These are phyloP conservation scores for Garcia nutans DNA, from an alignment of 345 rosid species.

Conservation along the genomic window DNA sequence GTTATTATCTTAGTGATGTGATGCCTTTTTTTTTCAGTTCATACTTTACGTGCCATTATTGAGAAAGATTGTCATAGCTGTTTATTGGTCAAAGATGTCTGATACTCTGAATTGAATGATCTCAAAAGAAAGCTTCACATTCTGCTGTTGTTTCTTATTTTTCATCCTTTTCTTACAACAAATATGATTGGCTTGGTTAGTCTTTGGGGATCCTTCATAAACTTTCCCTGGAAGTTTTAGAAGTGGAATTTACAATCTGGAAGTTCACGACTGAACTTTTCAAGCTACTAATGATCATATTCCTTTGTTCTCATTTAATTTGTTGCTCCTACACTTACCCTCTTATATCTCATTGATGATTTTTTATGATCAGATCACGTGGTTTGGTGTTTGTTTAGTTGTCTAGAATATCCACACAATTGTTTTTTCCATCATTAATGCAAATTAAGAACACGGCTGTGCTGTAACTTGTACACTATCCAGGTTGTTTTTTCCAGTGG, in stretches of 20 bases:
- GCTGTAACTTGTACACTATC: not conserved
- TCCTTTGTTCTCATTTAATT: not conserved
- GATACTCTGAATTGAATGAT: not conserved
- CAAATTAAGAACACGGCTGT: not conserved
- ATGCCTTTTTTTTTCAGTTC: not conserved
- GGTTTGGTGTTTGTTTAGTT: not conserved
- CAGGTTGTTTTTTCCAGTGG: too few species aligned
- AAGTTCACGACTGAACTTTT: too few species aligned
- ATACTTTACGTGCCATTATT: not conserved
- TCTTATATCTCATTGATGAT: not conserved
- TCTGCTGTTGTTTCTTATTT: not conserved
- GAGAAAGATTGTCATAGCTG: not conserved
- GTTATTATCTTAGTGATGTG: slow-evolving; percentile 8
- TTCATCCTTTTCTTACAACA: not conserved
- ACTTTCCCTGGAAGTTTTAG: not conserved
- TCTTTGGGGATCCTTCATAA: not conserved
- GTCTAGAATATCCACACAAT: not conserved
- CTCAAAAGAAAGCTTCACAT: not conserved
- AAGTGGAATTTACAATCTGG: too few species aligned
- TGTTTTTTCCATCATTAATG: not conserved
- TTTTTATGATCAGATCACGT: not conserved
- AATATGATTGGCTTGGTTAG: not conserved
- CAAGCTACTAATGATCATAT: too few species aligned
- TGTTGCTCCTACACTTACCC: not conserved
- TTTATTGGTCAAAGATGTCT: not conserved